A percentile compares a stretch with the other conserved stretches of the same genome.
phyloP scores from a whole-genome alignment of 1,139 yeast species.

The Fermentozyma sake region DNA sequence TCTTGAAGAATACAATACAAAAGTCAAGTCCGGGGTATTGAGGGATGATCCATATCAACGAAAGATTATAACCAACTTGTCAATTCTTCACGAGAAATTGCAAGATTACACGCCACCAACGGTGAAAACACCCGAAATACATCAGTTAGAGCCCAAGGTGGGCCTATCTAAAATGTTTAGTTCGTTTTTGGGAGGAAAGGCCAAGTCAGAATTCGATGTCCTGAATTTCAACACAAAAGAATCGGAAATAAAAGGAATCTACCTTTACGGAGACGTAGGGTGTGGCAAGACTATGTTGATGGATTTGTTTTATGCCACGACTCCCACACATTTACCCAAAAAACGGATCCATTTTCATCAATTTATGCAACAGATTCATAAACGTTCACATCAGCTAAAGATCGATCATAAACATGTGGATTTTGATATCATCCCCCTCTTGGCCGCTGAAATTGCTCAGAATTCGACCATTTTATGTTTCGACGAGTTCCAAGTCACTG shows the following conservation, averaged over 20 bases:
- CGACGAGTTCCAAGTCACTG: slow-evolving; percentile 95
- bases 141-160: slow-evolving; percentile 43
- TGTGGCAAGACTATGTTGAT: slow-evolving; percentile 98
- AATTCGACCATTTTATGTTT: slow-evolving; percentile 79
- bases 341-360: slow-evolving; percentile 90
- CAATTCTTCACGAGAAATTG: slow-evolving; percentile 48
- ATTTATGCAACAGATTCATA: slow-evolving; percentile 92
- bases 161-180: slow-evolving; percentile 39
- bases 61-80: slow-evolving; percentile 52
- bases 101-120: slow-evolving; percentile 51
- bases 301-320: slow-evolving; percentile 86
- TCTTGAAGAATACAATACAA: slow-evolving; percentile 53
- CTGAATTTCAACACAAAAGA: slow-evolving; percentile 15
- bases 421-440: slow-evolving; percentile 75
- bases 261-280: slow-evolving; percentile 95
- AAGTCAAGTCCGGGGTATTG: slow-evolving; percentile 49
- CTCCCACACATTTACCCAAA: slow-evolving; percentile 74
- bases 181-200: slow-evolving; percentile 25
- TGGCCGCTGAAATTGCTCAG: slow-evolving; percentile 81
- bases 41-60: slow-evolving; percentile 67
- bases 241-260: slow-evolving; percentile 65
- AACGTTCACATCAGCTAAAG: slow-evolving; percentile 76
- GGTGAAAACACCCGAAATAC: slow-evolving; percentile 45
- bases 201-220: slow-evolving; percentile 1
- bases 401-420: slow-evolving; percentile 52